phyloP scores from a whole-genome alignment of 2,329 filamentous ascomycete species.

The Fusarium pseudoanthophilum region DNA sequence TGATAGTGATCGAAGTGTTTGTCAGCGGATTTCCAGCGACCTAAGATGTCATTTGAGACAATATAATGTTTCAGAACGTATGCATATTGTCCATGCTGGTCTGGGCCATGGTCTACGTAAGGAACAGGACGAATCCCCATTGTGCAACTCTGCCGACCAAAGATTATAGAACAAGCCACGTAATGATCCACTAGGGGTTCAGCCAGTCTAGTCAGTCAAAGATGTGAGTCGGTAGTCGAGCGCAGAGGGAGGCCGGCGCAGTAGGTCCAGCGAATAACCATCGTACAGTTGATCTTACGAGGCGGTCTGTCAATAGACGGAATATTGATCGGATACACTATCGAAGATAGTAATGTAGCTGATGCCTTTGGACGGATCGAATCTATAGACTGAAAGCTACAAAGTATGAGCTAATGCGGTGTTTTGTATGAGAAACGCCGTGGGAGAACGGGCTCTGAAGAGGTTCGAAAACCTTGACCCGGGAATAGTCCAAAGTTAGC shows the following conservation, averaged over 20 bases:
- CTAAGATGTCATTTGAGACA: background rate
- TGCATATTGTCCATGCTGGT: too few species aligned
- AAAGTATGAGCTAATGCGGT: background rate
- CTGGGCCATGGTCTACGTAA: too few species aligned
- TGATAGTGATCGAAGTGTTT: background rate
- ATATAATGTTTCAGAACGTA: background rate
- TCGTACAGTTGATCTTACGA: background rate
- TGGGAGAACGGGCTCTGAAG: too few species aligned
- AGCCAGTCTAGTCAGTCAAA: background rate
- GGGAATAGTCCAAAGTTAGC: background rate
- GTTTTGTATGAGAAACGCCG: background rate
- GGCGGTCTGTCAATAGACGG: background rate
- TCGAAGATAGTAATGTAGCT: fast-evolving
- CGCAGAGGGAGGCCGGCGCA: too few species aligned
- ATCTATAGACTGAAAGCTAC: background rate
- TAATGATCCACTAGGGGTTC: too few species aligned
- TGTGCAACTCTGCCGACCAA: too few species aligned
- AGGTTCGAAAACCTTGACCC: background rate
- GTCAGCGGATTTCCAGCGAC: fast-evolving
- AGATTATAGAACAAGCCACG: background rate
- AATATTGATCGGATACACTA: background rate
- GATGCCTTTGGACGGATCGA: fast-evolving
- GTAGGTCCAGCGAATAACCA: background rate
- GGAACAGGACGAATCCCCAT: too few species aligned
- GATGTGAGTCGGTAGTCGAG: background rate